Evolutionary conservation across 306 rosid genomes (phyloP).

Genomic region (Malus asiatica): DNA sequence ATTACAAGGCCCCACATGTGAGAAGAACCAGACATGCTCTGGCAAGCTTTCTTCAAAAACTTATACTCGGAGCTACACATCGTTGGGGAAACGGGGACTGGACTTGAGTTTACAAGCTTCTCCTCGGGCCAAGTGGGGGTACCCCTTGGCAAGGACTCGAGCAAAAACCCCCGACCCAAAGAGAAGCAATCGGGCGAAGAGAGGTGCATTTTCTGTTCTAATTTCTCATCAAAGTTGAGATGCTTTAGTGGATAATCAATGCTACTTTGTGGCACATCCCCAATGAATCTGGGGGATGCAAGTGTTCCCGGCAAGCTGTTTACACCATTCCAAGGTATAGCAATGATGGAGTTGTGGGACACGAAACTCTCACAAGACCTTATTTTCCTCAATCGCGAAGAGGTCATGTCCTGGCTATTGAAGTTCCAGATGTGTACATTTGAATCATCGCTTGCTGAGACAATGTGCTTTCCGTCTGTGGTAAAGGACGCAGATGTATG

Average conservation of each 20-base stretch:
- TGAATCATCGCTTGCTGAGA: conserved; percentile 66
- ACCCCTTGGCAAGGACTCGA: conserved; percentile 59
- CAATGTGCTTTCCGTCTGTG: conserved; percentile 69
- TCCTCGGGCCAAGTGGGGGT: conserved; percentile 82
- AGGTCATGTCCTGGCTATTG: conserved; percentile 39
- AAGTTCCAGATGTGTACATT: conserved; percentile 66
- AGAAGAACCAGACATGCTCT: conserved; percentile 52
- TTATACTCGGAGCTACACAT: conserved; percentile 59
- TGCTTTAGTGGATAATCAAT: conserved; percentile 7
- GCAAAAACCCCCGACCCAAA: conserved; percentile 43
- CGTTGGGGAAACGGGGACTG: conserved; percentile 29
- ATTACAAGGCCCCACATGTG: conserved; percentile 75
- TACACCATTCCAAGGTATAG: conserved; percentile 79
- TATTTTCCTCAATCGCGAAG: conserved; percentile 41
- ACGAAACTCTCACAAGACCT: conserved; percentile 60
- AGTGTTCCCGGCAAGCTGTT: conserved; percentile 36
- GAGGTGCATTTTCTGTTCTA: conserved; percentile 27
- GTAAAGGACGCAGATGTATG: conserved; percentile 71
- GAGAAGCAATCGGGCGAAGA: conserved; percentile 73
- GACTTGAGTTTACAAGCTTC: conserved; percentile 37
- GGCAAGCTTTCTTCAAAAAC: conserved; percentile 66
- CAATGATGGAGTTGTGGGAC: conserved; percentile 54
- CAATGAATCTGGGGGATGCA: conserved; percentile 33
- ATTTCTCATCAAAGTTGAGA: conserved; percentile 15
- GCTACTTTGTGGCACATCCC: conserved; percentile 12